phyloP scores from a whole-genome alignment of 2,329 filamentous ascomycete genomes.

The Colletotrichum lupini region DNA sequence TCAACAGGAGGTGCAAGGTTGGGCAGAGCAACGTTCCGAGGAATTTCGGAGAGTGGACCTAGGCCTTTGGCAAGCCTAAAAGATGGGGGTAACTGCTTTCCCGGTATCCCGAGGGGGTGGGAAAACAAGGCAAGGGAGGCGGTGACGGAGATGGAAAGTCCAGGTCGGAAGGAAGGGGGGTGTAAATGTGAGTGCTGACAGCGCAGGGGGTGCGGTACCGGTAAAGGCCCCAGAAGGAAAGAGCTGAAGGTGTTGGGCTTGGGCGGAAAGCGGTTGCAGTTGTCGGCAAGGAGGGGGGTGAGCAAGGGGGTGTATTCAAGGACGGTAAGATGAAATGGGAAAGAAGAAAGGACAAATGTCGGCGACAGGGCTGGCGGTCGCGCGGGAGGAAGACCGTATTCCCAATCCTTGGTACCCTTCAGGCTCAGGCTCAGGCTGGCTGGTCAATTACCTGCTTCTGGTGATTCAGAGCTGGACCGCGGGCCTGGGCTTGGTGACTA shows the following conservation, averaged over 20 bases:
- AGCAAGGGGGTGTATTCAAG: background rate
- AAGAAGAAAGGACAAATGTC: background rate
- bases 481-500: slow-evolving; percentile 18
- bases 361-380: slow-evolving; percentile 19
- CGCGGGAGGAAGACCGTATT: slow-evolving; percentile 28
- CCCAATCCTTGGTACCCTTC: slow-evolving; percentile 5
- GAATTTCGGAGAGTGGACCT: slow-evolving; percentile 31
- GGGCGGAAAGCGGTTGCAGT: slow-evolving; percentile 12
- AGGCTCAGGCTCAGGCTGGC: background rate
- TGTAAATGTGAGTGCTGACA: slow-evolving; percentile 9
- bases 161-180: background rate
- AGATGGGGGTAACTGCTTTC: slow-evolving; percentile 30
- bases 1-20: slow-evolving; percentile 17
- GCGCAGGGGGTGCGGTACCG: slow-evolving; percentile 1
- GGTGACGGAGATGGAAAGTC: slow-evolving; percentile 29
- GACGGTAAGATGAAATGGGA: background rate
- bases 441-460: slow-evolving; percentile 1
- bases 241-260: background rate
- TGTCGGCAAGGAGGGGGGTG: slow-evolving; percentile 10
- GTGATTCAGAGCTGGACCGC: background rate
- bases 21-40: slow-evolving; percentile 32
- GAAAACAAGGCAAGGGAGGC: slow-evolving; percentile 36
- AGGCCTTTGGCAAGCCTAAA: slow-evolving; percentile 30
- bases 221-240: background rate
- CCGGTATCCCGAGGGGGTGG: slow-evolving; percentile 33